Percentiles rank a stretch among this genome's conserved stretches.
Evolutionary conservation across 2,329 filamentous ascomycete genomes (phyloP).

Genomic region (Whalleya microplaca): DNA sequence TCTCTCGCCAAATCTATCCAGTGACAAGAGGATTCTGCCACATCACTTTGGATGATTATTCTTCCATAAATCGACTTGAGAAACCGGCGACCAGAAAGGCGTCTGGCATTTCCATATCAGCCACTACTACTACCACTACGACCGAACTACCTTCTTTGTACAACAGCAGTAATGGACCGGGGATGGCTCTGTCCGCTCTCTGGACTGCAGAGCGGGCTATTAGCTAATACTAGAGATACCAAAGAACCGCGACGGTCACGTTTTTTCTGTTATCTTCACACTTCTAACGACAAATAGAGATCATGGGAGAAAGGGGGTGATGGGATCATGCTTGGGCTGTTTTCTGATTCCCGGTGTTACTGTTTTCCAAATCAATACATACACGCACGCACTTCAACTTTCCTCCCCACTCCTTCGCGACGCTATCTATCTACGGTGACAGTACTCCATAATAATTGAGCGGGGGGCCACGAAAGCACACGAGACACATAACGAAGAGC

Average conservation of each 20-base stretch:
- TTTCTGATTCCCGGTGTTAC: conserved; percentile 27
- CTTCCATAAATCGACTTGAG: conserved; percentile 17
- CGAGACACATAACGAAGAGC: not conserved
- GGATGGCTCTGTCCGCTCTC: conserved; percentile 20
- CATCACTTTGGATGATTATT: conserved; percentile 13
- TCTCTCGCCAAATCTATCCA: conserved; percentile 9
- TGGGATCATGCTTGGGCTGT: conserved; percentile 14
- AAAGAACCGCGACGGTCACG: conserved; percentile 32
- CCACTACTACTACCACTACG: conserved; percentile 18
- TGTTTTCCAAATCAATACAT: conserved; percentile 30
- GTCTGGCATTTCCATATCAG: conserved; percentile 21
- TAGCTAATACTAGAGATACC: conserved; percentile 34
- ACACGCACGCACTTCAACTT: conserved; percentile 27
- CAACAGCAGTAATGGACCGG: conserved; percentile 31
- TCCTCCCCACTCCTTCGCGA: conserved; percentile 14
- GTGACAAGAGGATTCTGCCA: conserved; percentile 2
- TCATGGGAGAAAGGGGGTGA: conserved; percentile 23
- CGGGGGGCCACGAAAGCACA: conserved; percentile 3
- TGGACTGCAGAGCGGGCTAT: conserved; percentile 21
- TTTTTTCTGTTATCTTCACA: conserved; percentile 27
- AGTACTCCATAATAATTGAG: conserved; percentile 3
- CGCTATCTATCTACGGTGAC: conserved; percentile 15
- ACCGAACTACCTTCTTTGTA: conserved; percentile 27
- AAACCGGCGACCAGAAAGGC: conserved; percentile 21
- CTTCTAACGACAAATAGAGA: conserved; percentile 34